A percentile compares a stretch with the other conserved stretches of the same genome.
phyloP scores from a whole-genome alignment of 2,329 filamentous ascomycete species.

The Neonectria coccinea region DNA sequence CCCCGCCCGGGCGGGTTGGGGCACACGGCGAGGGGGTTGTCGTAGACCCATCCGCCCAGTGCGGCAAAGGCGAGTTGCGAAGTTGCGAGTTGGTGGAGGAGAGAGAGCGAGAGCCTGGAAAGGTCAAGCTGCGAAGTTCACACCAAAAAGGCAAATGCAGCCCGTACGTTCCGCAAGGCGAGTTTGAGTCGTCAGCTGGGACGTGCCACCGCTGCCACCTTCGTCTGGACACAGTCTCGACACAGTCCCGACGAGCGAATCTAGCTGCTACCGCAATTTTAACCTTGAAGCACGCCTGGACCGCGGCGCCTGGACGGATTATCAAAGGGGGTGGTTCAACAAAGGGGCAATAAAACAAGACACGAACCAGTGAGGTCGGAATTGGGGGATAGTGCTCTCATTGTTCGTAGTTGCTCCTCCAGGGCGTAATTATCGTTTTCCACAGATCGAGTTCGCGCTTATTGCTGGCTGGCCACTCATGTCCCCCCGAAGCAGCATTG shows the following conservation, averaged over 20 bases:
- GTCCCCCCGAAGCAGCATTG: slow-evolving; percentile 15
- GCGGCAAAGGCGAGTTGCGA: slow-evolving; percentile 19
- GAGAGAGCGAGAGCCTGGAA: not conserved
- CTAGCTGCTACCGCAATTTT: slow-evolving; percentile 45
- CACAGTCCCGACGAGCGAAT: slow-evolving; percentile 33
- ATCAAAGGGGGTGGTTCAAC: slow-evolving; percentile 13
- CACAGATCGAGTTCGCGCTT: not conserved
- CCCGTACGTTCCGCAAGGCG: slow-evolving; percentile 14
- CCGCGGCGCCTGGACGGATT: slow-evolving; percentile 20
- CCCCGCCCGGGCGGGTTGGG: slow-evolving; percentile 21
- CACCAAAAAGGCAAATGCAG: not conserved
- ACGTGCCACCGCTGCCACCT: slow-evolving; percentile 35
- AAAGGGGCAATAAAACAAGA: slow-evolving; percentile 17
- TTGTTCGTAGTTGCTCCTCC: not conserved
- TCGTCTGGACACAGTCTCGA: slow-evolving; percentile 12
- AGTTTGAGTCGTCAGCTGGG: slow-evolving; percentile 35
- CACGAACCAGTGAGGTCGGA: slow-evolving; percentile 13
- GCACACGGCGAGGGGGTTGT: slow-evolving; percentile 26
- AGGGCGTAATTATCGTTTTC: not conserved
- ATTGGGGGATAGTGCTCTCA: slow-evolving; percentile 23
- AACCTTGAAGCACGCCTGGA: slow-evolving; percentile 35
- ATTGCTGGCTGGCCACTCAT: slow-evolving; percentile 1
- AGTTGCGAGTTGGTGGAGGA: not conserved
- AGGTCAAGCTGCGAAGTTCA: slow-evolving; percentile 10
- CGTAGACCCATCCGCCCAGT: slow-evolving; percentile 27